phyloP scores from a whole-genome alignment of 1,139 yeast species.

The Yamadazyma sp. region DNA sequence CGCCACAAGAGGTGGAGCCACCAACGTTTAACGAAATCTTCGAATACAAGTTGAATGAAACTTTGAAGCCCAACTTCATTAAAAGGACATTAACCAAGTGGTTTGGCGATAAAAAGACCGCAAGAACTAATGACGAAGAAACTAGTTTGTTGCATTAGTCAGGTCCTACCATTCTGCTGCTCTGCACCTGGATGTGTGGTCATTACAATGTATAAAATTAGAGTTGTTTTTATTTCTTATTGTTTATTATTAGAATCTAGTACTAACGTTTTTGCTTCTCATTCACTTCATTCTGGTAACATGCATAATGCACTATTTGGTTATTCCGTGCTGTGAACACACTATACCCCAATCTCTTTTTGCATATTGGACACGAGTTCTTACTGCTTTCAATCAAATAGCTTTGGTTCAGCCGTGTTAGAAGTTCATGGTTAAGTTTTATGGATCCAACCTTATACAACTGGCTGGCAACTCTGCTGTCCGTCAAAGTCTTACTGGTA shows the following conservation, averaged over 20 bases:
- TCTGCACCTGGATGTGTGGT: neutral
- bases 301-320: slow-evolving; percentile 69
- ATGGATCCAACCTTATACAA: slow-evolving; percentile 38
- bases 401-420: slow-evolving; percentile 37
- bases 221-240: slow-evolving; percentile 1
- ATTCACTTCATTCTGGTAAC: slow-evolving; percentile 23
- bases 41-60: slow-evolving; percentile 26
- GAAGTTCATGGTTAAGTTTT: slow-evolving; percentile 35
- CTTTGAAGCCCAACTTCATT: slow-evolving; percentile 14
- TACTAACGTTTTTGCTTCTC: neutral
- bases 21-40: slow-evolving; percentile 34
- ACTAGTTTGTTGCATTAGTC: slow-evolving; percentile 11
- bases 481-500: slow-evolving; percentile 24
- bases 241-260: neutral
- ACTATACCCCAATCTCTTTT: slow-evolving; percentile 59
- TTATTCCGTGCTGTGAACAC: slow-evolving; percentile 57
- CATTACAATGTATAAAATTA: neutral
- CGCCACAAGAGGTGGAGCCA: slow-evolving; percentile 41
- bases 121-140: slow-evolving; percentile 18
- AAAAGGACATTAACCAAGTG: slow-evolving; percentile 5
- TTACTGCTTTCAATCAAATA: slow-evolving; percentile 36
- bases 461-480: slow-evolving; percentile 30
- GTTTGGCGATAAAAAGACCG: slow-evolving; percentile 9
- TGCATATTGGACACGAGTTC: slow-evolving; percentile 58
- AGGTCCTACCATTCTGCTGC: neutral